Evolutionary conservation across 2,329 filamentous ascomycete genomes (phyloP), one percentile per base, ranked within the genome.

Genomic region (Colletotrichum lini): DNA sequence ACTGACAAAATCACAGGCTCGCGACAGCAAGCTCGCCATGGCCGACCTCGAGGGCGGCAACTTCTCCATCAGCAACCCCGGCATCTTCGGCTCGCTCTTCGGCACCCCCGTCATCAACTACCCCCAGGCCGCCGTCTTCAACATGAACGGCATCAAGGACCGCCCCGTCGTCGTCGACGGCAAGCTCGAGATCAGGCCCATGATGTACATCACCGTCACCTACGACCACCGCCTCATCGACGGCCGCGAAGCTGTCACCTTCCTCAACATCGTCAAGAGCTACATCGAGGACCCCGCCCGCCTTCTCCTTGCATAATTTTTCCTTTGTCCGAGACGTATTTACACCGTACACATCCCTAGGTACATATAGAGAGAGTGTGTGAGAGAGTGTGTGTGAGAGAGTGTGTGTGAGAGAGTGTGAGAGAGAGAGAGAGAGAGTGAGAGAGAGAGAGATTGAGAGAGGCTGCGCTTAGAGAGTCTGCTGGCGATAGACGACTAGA

Each of bases 21-120:
- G 90, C 52, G 92, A 94, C 74, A 91, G 91, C 79, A 94, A 93
- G 85, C 87, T 94, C 67, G 93, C 93, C 86, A 91, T 92, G 52
- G 91, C 93, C 77, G 91, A 94, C 79, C 93, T 93, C 85, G 91
- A 93, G 82, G 92, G 92, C 45, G 92, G 92, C 75, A 93, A 91
- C 77, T 93, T 93, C 83, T 93, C 92, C 77, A 94, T 94, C 82
- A 92, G 90, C 82, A 94, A 94, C 86, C 93, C 93, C 88, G 92
- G 92, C 76, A 93, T 94, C 90, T 94, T 94, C 81, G 78, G 78
- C 18, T 80, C 78, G 30, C 76, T 80, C 74, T 80, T 80, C n/a
- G 78, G 78, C 67, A 94, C 92, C 53, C 92, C 92, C 66, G 89
- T 94, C 77, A 93, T 94, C 86, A 94, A 94, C 85, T 92, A 92